These are phyloP conservation scores for Ogataea allantospora DNA, from an alignment of 805 yeast genomes.

Conservation along the genomic window DNA sequence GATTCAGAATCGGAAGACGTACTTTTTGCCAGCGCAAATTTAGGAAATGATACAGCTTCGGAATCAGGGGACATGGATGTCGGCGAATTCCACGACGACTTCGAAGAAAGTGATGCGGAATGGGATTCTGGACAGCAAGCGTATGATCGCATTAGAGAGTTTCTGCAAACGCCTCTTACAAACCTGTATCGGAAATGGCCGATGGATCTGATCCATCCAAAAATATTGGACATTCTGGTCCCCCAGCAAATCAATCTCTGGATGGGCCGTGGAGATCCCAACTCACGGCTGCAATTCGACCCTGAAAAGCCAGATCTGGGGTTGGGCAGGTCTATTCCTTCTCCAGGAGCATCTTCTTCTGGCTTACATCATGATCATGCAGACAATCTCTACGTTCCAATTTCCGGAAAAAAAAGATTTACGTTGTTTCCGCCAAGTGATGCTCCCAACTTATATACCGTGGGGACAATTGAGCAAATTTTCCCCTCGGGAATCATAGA, in stretches of 20 bases:
- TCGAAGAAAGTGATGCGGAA: constrained; percentile 34
- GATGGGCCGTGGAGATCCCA: constrained; percentile 50
- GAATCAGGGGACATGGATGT: constrained; percentile 44
- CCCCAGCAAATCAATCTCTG: constrained; percentile 77
- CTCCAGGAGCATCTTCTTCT: constrained; percentile 52
- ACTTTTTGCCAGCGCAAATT: background rate
- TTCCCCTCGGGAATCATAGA: constrained; percentile 67
- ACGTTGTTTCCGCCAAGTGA: constrained; percentile 65
- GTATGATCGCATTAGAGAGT: constrained; percentile 43
- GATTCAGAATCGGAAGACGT: constrained; percentile 20
- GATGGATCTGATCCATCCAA: constrained; percentile 42
- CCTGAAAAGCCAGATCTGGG: constrained; percentile 34
- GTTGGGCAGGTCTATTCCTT: constrained; percentile 56
- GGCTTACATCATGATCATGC: constrained; percentile 84
- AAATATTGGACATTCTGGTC: constrained; percentile 40
- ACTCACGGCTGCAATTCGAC: constrained; percentile 3
- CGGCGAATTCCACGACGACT: constrained; percentile 48
- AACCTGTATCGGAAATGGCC: constrained; percentile 31
- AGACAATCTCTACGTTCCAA: constrained; percentile 65
- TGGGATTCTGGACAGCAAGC: constrained; percentile 32
- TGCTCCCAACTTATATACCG: constrained; percentile 56
- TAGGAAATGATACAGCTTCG: constrained; percentile 26
- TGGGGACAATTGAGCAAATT: constrained; percentile 56
- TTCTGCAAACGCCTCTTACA: constrained; percentile 63
- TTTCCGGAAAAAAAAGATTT: constrained; percentile 62